These are phyloP conservation scores for Coemansia sp. DNA, from an alignment of 192 early-diverging fungal species.

Conservation along the genomic window DNA sequence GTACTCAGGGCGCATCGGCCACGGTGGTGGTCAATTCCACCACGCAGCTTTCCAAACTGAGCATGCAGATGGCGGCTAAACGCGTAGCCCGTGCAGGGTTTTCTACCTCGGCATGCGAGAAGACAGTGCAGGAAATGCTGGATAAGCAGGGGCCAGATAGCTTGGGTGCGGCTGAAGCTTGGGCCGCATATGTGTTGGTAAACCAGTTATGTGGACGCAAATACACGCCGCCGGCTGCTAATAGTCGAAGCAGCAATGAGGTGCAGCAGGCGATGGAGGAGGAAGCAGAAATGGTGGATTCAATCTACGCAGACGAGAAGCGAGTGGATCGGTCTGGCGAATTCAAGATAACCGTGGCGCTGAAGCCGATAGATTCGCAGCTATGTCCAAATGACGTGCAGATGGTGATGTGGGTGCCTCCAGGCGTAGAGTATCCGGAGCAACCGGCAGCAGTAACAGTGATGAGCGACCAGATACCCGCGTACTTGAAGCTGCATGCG, in stretches of 20 bases:
- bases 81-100: conserved; percentile 36
- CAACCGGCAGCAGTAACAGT: conserved; percentile 63
- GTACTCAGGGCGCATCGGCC: conserved; percentile 18
- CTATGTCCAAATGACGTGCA: conserved; percentile 22
- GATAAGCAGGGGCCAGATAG: not conserved
- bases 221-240: no score
- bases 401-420: conserved; percentile 66
- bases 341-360: conserved; percentile 11
- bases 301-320: conserved; percentile 31
- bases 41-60: conserved; percentile 3
- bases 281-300: conserved; percentile 25
- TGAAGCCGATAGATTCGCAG: conserved; percentile 8
- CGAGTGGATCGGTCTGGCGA: not conserved
- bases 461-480: conserved; percentile 61
- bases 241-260: not conserved
- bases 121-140: conserved; percentile 3
- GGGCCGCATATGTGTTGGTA: conserved; percentile 13
- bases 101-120: conserved; percentile 5
- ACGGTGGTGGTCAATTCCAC: conserved; percentile 1
- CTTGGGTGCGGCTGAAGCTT: conserved; percentile 6
- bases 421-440: conserved; percentile 62
- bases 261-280: conserved; percentile 12
- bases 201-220: conserved; percentile 8
- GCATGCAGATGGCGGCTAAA: conserved; percentile 8
- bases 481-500: conserved; percentile 65